Evolutionary conservation across 169 alveolate genomes (phyloP), one percentile per base, ranked within the genome.

Genomic region (Plasmodium fragile): DNA sequence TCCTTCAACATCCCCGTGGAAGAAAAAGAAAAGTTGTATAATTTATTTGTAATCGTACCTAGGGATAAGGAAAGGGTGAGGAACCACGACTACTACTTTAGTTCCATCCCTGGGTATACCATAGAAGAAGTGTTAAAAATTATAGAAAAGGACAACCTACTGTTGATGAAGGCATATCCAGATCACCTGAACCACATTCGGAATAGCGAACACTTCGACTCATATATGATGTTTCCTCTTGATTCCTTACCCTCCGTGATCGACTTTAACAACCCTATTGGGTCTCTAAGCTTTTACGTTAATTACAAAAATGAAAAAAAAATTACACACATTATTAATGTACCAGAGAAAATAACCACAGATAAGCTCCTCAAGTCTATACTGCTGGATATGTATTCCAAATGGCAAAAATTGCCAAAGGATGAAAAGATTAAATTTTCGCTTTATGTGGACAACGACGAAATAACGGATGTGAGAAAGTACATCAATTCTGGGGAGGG

Each of bases 1-100:
- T 81, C 94, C 18, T 91, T 91, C 39, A 91, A 91, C 77, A 36
- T 91, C 28, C 84, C 91, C 25, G 75, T 91, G 34, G 83, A 91
- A 34, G 92, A 81, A 3, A 45, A 80, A 53, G 94, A 91, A 8
- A 79, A 70, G 75, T 72, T 91, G 71, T 81, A 81, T 65, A 71
- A 91, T 30, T 81, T 91, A 81, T 91, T 91, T 81, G 81, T 71
- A 13, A 4, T 91, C 73, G 91, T 91, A 16, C 90, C 89, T 25
- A 43, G 39, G 32, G 80, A 70, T 80, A 81, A 81, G 71, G 80
- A 91, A 5, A 28, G 25, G 18, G 10, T 78, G 49, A 39, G 2
- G n/a, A 71, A 69, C 22, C 45, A 52, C 39, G 94, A 81, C 53
- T 70, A 91, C 52, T 79, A 80, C 43, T 80, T 81, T 49, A 13